Conservation (phyloP, 164 flowering plant species). For the Sextonia rubra region DNA sequence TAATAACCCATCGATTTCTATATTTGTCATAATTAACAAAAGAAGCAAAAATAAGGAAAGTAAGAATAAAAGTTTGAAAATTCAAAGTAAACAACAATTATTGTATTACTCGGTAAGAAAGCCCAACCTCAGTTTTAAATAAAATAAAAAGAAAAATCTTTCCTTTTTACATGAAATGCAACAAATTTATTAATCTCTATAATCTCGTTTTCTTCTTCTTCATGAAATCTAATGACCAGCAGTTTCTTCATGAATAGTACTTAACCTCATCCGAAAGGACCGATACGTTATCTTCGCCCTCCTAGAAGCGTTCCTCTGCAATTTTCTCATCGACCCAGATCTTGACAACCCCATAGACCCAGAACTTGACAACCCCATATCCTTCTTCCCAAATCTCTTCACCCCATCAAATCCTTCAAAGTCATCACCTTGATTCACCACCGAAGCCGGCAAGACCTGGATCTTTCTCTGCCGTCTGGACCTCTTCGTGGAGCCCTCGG, state of each 20-base stretch:
- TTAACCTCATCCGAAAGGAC: conserved; percentile 40
- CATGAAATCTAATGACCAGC: conserved; percentile 1
- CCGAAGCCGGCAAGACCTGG: conserved; percentile 10
- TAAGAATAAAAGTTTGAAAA: no score
- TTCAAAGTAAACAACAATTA: no score
- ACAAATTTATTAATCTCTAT: not conserved
- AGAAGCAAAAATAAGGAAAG: no score
- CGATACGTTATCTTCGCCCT: conserved; percentile 40
- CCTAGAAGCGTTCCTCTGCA: conserved; percentile 42
- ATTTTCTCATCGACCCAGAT: conserved; percentile 32
- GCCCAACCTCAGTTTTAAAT: no score
- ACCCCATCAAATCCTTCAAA: not conserved
- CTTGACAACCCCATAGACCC: conserved; percentile 5
- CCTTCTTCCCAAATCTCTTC: not conserved
- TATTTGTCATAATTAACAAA: no score
- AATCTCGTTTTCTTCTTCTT: not conserved
- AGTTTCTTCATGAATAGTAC: conserved; percentile 56
- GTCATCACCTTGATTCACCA: not conserved
- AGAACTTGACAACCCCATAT: not conserved
- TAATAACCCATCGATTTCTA: no score
- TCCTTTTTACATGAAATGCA: not conserved
- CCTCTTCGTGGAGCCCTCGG: not conserved
- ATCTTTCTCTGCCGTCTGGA: not conserved
- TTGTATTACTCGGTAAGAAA: no score
- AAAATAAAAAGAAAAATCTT: not conserved